phyloP scores from a whole-genome alignment of 306 rosid species.

The Cicer chorassanicum region DNA sequence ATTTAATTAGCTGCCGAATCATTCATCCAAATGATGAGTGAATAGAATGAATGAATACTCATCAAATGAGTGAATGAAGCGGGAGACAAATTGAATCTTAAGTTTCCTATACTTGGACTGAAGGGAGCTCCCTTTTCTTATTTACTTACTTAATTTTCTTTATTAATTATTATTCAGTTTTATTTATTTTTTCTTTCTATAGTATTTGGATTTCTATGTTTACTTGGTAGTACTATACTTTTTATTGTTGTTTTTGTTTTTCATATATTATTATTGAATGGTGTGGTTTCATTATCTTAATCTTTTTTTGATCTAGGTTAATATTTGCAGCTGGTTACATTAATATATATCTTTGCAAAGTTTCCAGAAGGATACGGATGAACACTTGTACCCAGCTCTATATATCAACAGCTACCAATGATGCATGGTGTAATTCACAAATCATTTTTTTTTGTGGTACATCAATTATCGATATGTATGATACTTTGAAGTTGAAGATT shows the following conservation, averaged over 20 bases:
- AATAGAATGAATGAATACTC: conserved; percentile 38
- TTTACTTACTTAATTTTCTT: neutral
- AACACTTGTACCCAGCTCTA: too few relatives aligned
- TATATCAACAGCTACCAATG: too few relatives aligned
- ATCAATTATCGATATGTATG: too few relatives aligned
- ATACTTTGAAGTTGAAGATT: too few relatives aligned
- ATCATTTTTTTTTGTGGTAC: too few relatives aligned
- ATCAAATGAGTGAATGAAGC: conserved; percentile 91
- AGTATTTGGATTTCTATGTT: neutral
- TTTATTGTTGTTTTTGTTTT: neutral
- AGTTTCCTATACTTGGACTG: conserved; percentile 90
- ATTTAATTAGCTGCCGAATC: conserved; percentile 95
- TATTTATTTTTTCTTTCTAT: neutral
- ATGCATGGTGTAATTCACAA: too few relatives aligned
- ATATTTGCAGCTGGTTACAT: neutral
- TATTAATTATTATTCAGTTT: neutral
- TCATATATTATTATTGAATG: neutral
- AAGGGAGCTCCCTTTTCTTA: conserved; percentile 98
- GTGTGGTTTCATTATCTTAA: neutral
- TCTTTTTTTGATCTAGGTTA: neutral
- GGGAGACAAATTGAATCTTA: conserved; percentile 90
- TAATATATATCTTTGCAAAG: too few relatives aligned
- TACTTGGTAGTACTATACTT: too few relatives aligned
- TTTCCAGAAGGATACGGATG: too few relatives aligned
- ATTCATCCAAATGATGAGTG: conserved; percentile 91